Base-by-base conservation (phyloP, 148 eudicot species). In the Dysphania ambrosioides region DNA sequence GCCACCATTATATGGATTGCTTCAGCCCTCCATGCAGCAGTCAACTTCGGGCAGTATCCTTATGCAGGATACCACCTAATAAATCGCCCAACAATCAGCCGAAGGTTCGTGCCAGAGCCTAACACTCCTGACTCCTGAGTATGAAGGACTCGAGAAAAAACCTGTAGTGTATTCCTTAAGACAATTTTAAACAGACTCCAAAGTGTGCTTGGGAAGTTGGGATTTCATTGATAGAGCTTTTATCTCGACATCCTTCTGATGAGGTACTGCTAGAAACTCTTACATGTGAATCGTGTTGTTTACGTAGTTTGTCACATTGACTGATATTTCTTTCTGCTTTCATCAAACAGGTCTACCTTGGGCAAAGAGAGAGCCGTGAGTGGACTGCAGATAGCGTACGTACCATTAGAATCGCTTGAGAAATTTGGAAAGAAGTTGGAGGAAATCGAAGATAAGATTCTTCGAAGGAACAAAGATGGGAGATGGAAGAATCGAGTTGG, bases 231-330 rank as follows among this genome's bases (percentile, higher is more conserved):
- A 89, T 94, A 23, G 98, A 94, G 85, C 83, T 90, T 24, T 69
- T 94, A 32, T 94, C 98, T 0, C 89, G 87, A 79, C 98, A 93
- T 80, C 77, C 98, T 0, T 71, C 86, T 8, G 97, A 93, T 41
- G 98, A 93, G 87, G 71, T 67, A 67, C 13, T 12, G 0, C 12
- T 0, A 0, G 13, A 29, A 60, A 60, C 65, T 29, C 10, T 6
- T 21, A 19, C 1, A 60, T 5, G 35, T 30, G 0, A 9, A 27
- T 29, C 0, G 2, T 12, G 18, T 29, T 1, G 31, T 27, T 24
- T 60, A 4, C 1, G 53, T 47, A 24, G 32, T 58, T 58, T 58
- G 31, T 9, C 11, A 58, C 62, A 8, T n/a, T 2, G 0, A 58
- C 15, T 8, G 0, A 26, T 10, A 58, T 26, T 58, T 0, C 11